Conservation (phyloP, 768 basidiomycete genomes). For the Cystobasidium tubakii region DNA sequence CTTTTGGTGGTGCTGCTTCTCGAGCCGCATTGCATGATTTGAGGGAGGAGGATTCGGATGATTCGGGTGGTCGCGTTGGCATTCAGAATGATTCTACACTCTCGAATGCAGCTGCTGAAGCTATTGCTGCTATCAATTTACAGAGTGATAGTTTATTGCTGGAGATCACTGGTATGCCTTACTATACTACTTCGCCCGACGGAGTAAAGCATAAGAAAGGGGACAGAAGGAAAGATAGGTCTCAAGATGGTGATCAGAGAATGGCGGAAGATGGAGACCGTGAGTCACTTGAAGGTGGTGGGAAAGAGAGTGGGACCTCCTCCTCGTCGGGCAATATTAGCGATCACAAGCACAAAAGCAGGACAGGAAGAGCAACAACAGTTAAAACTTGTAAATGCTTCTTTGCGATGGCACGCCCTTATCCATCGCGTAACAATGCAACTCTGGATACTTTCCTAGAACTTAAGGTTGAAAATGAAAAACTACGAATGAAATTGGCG, state of each 20-base stretch:
- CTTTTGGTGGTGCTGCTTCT: no score
- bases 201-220: not conserved
- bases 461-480: conserved; percentile 80
- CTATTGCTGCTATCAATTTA: not conserved
- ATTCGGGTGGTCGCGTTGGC: not conserved
- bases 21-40: conserved; percentile 28
- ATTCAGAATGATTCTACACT: not conserved
- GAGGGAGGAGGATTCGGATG: conserved; percentile 16
- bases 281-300: not conserved
- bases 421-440: conserved; percentile 66
- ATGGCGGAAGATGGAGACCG: not conserved
- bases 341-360: not conserved
- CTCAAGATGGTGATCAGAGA: not conserved
- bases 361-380: not conserved
- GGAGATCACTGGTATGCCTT: conserved; percentile 41
- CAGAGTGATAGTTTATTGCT: conserved; percentile 3
- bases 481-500: conserved; percentile 58
- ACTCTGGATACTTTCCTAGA: conserved; percentile 63
- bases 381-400: conserved; percentile 54
- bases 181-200: conserved; percentile 35
- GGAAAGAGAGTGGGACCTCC: not conserved
- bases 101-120: conserved; percentile 8
- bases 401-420: conserved; percentile 69
- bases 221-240: not conserved
- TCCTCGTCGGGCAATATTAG: not conserved